Evolutionary conservation across 208 protist species (phyloP), one percentile per base, ranked within the genome.

Genomic region (Naegleria gruberi): DNA sequence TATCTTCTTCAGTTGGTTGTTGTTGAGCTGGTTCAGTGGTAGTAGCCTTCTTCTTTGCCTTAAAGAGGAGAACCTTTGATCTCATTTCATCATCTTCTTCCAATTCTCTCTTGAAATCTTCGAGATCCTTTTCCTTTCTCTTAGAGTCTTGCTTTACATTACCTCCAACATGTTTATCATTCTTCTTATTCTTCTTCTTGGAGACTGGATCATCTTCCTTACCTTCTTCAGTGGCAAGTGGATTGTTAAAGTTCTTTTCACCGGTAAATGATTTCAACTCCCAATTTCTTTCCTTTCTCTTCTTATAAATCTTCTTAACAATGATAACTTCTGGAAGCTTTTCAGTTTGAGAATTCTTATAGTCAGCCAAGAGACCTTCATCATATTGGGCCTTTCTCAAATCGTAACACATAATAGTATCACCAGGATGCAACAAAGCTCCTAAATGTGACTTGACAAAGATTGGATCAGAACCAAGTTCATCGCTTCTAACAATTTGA

Each of bases 391-490:
- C 89, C 8, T 92, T 93, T 44, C 95, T 94, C 17, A 99, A 93
- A 47, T 97, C 92, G 93, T 98, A 99, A 1, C 98, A 97, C 90
- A 98, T 95, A 65, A 95, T 97, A 46, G 95, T 94, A 92, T 99
- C 98, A 85, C 98, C 98, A 0, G 96, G 93, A 83, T 98, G 95
- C 26, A 99, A 93, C 23, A 98, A 55, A 44, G 94, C 94, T 45
- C 97, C 98, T 5, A 99, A 94, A 92, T 99, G 97, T 4, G 97
- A 97, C 87, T 96, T 93, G 74, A 97, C 94, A 23, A 87, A 73
- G 55, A 98, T 96, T 89, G 94, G 97, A 87, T 96, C 96, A 45
- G 98, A 96, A 85, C 98, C 98, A 17, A 99, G 96, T 92, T 99
- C 98, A 37, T 91, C 91, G 0, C 93, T 94, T n/a, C 98, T 93